Conservation (phyloP, 78 protist genomes). For the Protostelium mycophagum region DNA sequence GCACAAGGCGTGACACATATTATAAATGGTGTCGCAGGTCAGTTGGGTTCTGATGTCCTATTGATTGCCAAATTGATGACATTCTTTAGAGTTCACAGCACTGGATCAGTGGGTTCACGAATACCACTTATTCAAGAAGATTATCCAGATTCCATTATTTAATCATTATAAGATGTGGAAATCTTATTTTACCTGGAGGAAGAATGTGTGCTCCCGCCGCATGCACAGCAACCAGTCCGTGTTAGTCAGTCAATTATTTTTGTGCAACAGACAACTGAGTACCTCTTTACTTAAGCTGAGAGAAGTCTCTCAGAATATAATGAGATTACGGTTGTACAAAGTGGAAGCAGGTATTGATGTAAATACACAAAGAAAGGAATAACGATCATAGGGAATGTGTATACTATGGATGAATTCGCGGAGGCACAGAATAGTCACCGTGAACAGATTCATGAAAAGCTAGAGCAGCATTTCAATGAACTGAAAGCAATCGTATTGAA, state of each 20-base stretch:
- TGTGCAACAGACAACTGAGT: constrained; percentile 6
- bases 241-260: background rate
- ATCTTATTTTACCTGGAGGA: constrained; percentile 19
- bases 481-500: background rate
- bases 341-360: background rate
- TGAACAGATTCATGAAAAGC: background rate
- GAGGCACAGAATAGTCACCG: background rate
- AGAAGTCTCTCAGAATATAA: constrained; percentile 9
- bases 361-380: background rate
- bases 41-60: background rate
- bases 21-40: constrained; percentile 12
- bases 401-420: background rate
- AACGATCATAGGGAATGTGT: background rate
- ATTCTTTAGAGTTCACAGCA: constrained; percentile 27
- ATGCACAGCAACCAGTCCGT: background rate
- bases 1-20: constrained; percentile 64
- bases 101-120: constrained; percentile 61
- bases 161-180: constrained; percentile 15
- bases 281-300: constrained; percentile 27
- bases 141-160: constrained; percentile 55
- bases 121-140: constrained; percentile 9
- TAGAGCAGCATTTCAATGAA: background rate
- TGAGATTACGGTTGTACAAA: background rate
- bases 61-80: too few species aligned
- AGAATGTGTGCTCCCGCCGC: background rate